Percentiles rank a stretch among this genome's conserved stretches.
phyloP scores from a whole-genome alignment of 352 stramenopile genomes.

The Pythium phragmiticola region DNA sequence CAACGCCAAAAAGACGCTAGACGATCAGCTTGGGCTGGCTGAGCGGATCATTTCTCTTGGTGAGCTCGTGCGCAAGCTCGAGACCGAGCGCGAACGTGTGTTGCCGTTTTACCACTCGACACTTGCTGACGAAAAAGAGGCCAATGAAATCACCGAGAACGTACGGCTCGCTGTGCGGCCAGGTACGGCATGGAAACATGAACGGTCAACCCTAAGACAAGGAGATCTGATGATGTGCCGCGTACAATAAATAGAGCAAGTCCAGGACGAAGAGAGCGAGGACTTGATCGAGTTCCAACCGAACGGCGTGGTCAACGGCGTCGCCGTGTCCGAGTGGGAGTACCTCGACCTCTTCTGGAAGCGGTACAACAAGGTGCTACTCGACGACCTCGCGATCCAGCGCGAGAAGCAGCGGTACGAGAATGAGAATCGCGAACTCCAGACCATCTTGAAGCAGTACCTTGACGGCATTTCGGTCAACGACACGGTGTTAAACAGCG shows the following conservation, averaged over 20 bases:
- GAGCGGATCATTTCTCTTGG: conserved; percentile 87
- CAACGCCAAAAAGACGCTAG: conserved; percentile 70
- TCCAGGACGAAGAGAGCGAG: conserved; percentile 42
- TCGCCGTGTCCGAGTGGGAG: conserved; percentile 72
- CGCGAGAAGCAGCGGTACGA: conserved; percentile 84
- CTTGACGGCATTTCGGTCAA: conserved; percentile 92
- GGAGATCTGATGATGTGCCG: too few relatives aligned
- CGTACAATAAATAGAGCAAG: conserved; percentile 24
- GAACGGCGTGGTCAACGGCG: conserved; percentile 49
- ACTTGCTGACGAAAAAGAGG: conserved; percentile 61
- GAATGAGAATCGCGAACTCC: conserved; percentile 89
- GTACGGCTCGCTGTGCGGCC: conserved; percentile 46
- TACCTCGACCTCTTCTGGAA: conserved; percentile 93
- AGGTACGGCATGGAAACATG: conserved; percentile 17
- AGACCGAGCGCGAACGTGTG: conserved; percentile 91
- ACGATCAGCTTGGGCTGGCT: conserved; percentile 64
- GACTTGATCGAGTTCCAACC: conserved; percentile 61
- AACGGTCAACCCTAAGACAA: neutral
- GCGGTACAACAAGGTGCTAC: conserved; percentile 93
- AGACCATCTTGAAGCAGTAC: conserved; percentile 92
- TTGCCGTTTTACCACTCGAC: conserved; percentile 81
- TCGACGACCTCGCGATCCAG: conserved; percentile 91
- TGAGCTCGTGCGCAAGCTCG: conserved; percentile 89
- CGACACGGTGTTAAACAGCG: conserved; percentile 86
- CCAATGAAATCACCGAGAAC: conserved; percentile 60